Evolutionary conservation across 768 basidiomycete genomes (phyloP).

Genomic region (Dioszegia aurantiaca): DNA sequence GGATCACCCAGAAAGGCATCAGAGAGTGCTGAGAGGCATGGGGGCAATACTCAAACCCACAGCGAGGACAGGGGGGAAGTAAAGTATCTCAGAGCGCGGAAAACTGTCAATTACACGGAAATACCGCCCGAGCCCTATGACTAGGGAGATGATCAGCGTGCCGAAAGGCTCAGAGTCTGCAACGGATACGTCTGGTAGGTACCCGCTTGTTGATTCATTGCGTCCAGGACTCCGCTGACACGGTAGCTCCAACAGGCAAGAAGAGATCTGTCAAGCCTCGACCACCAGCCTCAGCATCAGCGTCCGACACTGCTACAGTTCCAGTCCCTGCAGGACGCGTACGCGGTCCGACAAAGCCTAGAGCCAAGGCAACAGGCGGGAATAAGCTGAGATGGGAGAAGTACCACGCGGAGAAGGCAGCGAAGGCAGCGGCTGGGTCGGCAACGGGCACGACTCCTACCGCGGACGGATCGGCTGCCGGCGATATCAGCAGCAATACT

Average conservation of each 20-base stretch:
- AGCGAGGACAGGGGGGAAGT: neutral
- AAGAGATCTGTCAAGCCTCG: too few relatives aligned
- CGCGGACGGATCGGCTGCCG: too few relatives aligned
- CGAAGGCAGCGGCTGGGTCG: neutral
- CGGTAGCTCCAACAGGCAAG: too few relatives aligned
- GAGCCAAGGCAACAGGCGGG: neutral
- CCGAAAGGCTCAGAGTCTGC: neutral
- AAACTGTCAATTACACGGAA: conserved; percentile 1
- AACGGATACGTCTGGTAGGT: too few relatives aligned
- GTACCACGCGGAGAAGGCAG: neutral
- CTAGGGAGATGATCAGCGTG: neutral
- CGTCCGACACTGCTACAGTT: neutral
- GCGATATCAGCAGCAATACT: too few relatives aligned
- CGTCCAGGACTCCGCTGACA: too few relatives aligned
- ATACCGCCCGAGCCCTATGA: conserved; percentile 1
- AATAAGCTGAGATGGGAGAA: neutral
- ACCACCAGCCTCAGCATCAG: too few relatives aligned
- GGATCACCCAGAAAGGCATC: neutral
- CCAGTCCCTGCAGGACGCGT: neutral
- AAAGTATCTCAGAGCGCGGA: neutral
- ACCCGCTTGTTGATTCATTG: too few relatives aligned
- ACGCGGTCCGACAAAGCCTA: neutral
- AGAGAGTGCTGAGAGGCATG: neutral
- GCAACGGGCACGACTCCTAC: too few relatives aligned
- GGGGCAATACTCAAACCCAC: neutral